phyloP scores from a whole-genome alignment of 2,329 filamentous ascomycete species.

The Sclerotinia nivalis region DNA sequence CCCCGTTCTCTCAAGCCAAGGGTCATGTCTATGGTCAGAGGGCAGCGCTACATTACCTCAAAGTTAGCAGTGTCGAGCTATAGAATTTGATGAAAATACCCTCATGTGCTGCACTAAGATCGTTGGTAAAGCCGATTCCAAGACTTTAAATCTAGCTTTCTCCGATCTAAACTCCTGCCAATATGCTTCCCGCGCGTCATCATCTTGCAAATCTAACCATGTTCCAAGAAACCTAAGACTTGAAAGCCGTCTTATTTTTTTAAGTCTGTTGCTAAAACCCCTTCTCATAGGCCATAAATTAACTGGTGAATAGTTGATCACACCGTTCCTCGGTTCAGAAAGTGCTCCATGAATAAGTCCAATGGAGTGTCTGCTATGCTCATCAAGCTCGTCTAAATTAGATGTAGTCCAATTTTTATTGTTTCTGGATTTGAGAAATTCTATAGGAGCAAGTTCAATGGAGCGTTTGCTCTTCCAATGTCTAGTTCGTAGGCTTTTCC shows the following conservation, averaged over 20 bases:
- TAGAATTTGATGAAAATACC: conserved; percentile 6
- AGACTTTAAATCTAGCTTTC: neutral
- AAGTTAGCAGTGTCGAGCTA: conserved; percentile 1
- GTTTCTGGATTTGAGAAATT: neutral
- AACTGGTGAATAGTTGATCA: neutral
- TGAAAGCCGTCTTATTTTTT: conserved; percentile 10
- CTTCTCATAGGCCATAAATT: neutral
- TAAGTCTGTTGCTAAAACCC: neutral
- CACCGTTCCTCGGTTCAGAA: neutral
- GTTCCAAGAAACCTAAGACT: conserved; percentile 22
- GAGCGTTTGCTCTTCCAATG: neutral
- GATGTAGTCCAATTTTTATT: neutral
- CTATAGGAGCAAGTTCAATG: neutral
- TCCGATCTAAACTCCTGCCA: conserved; percentile 24
- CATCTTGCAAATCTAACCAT: conserved; percentile 30
- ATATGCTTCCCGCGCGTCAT: conserved; percentile 14
- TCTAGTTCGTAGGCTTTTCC: neutral
- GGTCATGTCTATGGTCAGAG: neutral
- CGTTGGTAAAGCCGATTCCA: conserved; percentile 24
- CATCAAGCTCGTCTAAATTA: neutral
- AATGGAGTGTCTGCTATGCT: neutral
- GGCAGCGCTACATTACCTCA: neutral
- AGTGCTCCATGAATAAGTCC: neutral
- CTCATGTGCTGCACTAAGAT: conserved; percentile 28
- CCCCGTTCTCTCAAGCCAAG: conserved; percentile 22